Conservation (phyloP, 305 asterid species). For the Caryopteris hybrid region DNA sequence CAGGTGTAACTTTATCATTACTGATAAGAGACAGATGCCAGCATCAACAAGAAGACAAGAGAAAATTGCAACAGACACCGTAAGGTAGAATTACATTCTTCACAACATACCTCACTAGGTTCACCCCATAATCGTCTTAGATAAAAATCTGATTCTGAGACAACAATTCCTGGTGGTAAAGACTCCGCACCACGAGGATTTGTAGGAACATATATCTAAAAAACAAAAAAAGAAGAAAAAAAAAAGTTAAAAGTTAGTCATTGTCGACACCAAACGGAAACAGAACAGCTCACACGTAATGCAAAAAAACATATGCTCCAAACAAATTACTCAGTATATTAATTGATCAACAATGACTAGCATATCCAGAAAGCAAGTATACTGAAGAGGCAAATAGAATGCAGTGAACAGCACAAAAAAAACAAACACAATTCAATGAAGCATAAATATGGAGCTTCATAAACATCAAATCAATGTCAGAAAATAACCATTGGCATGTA, state of each 20-base stretch:
- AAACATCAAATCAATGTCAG: neutral
- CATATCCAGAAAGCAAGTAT: neutral
- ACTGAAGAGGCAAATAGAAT: neutral
- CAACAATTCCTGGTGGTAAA: constrained; percentile 91
- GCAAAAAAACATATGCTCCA: neutral
- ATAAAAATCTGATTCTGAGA: constrained; percentile 69
- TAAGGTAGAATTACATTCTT: neutral
- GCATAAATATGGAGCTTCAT: neutral
- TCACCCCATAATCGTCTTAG: constrained; percentile 89
- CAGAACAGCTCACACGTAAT: neutral
- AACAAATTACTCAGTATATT: constrained; percentile 4
- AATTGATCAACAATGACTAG: constrained; percentile 4
- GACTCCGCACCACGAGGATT: constrained; percentile 90
- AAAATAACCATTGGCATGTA: neutral
- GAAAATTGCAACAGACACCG: neutral
- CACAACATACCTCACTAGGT: constrained; percentile 63
- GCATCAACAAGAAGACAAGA: constrained; percentile 4
- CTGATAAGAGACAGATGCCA: neutral
- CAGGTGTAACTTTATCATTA: neutral
- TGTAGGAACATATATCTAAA: constrained; percentile 68
- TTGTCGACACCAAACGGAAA: constrained; percentile 4
- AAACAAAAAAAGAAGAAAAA: constrained; percentile 13
- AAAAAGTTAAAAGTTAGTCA: neutral
- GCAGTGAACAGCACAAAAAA: neutral
- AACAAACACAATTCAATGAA: neutral